Evolutionary conservation across 1,139 yeast genomes (phyloP), one percentile per base, ranked within the genome.

Genomic region (Blastobotrys malaysiensis): DNA sequence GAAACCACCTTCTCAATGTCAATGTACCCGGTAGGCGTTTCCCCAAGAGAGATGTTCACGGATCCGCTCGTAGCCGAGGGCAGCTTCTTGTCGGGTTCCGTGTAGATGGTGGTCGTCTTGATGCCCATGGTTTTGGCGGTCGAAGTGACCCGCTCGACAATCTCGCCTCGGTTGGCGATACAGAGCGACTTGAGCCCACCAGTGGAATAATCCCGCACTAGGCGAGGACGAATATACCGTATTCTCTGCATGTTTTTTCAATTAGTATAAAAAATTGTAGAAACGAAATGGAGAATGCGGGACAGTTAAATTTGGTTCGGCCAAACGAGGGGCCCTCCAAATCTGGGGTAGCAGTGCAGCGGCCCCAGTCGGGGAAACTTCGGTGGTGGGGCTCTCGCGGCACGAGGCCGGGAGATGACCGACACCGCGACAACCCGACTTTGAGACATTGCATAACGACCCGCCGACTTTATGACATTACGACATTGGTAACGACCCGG

Each of bases 141-240:
- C 45, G 68, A 63, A 24, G 72, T 69, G 46, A 75, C 75, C 45
- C 80, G 63, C 59, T 75, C 74, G 21, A 79, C 79, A 45, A 77
- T 77, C 59, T 77, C 80, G 24, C 80, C 80, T 55, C 80, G 69
- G 59, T 76, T 76, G 43, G 80, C 80, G 44, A 76, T 69, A 43
- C 76, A 65, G 9, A 77, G 74, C 46, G 66, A 69, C 43, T 66
- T 60, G 50, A 71, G 61, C 11, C 69, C 63, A 24, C 52, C 56
- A 19, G 59, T 57, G 22, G 56, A 50, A 47, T 55, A 55, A 19
- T 50, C 48, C 45, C 57, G 49, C 11, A 46, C 39, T 11, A 52
- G 26, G 5, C 46, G 19, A 2, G 39, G 39, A 11, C 39, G 39
- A 31, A 31, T 3, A 11, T 31, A 31, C 19, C 48, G 24, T 52